Evolutionary conservation across 169 alveolate genomes (phyloP).

Genomic region (Eimeria falciformis): DNA sequence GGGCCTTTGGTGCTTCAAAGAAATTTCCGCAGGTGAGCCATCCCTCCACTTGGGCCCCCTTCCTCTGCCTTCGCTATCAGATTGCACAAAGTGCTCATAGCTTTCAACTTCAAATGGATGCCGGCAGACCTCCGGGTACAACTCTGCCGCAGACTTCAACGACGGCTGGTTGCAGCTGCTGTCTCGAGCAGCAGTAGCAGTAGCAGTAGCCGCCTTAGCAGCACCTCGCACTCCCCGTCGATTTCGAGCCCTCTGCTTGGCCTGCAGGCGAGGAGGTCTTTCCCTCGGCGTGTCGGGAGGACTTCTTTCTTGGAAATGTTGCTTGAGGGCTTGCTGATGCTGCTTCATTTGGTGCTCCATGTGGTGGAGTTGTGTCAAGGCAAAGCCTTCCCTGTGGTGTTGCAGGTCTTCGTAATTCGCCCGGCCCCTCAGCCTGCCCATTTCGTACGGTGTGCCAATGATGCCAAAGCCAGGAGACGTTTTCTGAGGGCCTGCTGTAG

Average conservation of each 20-base stretch:
- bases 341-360: neutral
- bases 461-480: neutral
- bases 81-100: no score
- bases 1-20: neutral
- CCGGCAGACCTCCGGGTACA: neutral
- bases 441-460: no score
- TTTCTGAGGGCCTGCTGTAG: neutral
- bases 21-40: neutral
- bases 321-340: neutral
- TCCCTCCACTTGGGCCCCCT: neutral
- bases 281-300: neutral
- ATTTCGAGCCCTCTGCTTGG: constrained; percentile 16
- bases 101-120: neutral
- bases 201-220: neutral
- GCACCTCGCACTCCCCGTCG: neutral
- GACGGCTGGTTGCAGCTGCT: neutral
- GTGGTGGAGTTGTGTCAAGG: neutral
- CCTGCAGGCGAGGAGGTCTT: neutral
- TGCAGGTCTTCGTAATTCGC: neutral
- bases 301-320: neutral
- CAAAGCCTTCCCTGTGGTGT: neutral
- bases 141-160: neutral
- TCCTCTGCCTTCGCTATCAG: no score
- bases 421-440: neutral
- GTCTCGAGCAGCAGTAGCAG: neutral